Evolutionary conservation across 345 rosid species (phyloP).

Genomic region (Anastatica hierochuntica): DNA sequence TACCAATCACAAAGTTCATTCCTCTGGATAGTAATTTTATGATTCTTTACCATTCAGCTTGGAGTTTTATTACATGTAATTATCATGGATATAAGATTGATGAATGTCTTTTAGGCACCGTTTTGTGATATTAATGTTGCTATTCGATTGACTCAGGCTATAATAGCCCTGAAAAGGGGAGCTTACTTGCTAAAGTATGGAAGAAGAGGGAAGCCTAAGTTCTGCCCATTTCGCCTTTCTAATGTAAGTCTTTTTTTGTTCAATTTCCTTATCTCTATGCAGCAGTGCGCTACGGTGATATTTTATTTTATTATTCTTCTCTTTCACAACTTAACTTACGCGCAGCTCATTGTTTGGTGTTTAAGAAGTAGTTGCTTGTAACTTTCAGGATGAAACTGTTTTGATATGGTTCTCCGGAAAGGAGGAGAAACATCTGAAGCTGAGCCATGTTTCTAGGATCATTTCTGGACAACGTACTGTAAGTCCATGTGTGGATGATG

Average conservation of each 20-base stretch:
- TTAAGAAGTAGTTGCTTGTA: conserved; percentile 4
- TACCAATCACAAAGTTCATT: not conserved
- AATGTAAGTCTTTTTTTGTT: conserved; percentile 47
- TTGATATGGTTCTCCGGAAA: conserved; percentile 97
- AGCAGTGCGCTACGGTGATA: not conserved
- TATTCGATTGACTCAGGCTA: conserved; percentile 46
- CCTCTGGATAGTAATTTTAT: not conserved
- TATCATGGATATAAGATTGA: not conserved
- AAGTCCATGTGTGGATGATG: conserved; percentile 28
- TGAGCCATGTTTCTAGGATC: conserved; percentile 85
- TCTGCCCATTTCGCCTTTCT: conserved; percentile 95
- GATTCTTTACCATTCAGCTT: not conserved
- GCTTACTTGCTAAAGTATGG: conserved; percentile 95
- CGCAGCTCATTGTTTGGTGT: not conserved
- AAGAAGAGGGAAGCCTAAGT: conserved; percentile 97
- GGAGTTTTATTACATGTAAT: not conserved
- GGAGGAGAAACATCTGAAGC: conserved; percentile 78
- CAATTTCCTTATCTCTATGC: no score
- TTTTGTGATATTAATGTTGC: not conserved
- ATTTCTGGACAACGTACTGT: conserved; percentile 97
- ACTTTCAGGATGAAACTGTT: conserved; percentile 82
- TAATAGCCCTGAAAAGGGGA: conserved; percentile 90
- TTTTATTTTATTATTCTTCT: conserved; percentile 7
- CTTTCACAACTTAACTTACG: not conserved
- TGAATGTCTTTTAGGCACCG: not conserved